Conservation (phyloP, 108 stramenopile species). For the Cyclotella cryptica region DNA sequence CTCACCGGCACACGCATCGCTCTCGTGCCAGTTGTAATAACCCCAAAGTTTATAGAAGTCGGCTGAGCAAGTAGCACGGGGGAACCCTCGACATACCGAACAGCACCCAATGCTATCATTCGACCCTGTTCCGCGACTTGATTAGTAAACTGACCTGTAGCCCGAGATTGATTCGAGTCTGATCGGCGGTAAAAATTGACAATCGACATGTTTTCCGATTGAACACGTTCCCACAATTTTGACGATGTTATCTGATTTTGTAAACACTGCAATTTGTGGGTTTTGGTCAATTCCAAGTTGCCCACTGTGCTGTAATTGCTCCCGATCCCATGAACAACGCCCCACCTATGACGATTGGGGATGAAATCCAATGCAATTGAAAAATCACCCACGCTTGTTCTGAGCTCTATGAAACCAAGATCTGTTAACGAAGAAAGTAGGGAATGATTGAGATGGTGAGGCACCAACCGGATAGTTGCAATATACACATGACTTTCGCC, state of each 20-base stretch:
- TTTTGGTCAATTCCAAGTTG: constrained; percentile 28
- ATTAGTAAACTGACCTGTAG: constrained; percentile 1
- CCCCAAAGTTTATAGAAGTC: constrained; percentile 49
- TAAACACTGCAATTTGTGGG: constrained; percentile 9
- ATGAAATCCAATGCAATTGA: constrained; percentile 61
- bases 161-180: not conserved
- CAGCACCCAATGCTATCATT: not conserved
- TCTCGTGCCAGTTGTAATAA: constrained; percentile 51
- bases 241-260: too few relatives aligned
- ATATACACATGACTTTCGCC: constrained; percentile 57
- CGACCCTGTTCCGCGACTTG: not conserved
- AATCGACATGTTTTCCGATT: not conserved
- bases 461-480: constrained; percentile 51
- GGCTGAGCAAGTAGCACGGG: constrained; percentile 48
- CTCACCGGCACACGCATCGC: constrained; percentile 32
- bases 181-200: constrained; percentile 3
- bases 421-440: constrained; percentile 36
- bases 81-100: not conserved
- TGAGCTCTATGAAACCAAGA: constrained; percentile 63
- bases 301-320: constrained; percentile 26
- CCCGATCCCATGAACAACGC: constrained; percentile 21
- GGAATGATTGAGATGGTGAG: constrained; percentile 45
- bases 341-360: constrained; percentile 29
- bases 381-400: constrained; percentile 56
- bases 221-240: not conserved